Evolutionary conservation across 768 basidiomycete species (phyloP).

Genomic region (Phylloporus arenicola): DNA sequence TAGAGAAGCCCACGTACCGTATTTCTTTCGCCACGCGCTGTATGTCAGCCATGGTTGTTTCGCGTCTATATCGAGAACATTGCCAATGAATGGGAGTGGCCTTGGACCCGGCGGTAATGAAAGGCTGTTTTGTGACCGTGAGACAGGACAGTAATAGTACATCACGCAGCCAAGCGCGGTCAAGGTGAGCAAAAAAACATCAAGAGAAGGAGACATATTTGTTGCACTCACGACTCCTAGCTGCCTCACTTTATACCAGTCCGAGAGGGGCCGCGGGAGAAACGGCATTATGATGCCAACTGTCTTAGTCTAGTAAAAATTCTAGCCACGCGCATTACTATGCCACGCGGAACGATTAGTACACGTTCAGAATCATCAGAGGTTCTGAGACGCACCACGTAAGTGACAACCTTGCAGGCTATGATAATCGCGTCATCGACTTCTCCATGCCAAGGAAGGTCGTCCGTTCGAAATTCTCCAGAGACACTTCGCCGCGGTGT

Average conservation of each 20-base stretch:
- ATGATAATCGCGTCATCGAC: constrained; percentile 16
- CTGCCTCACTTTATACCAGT: constrained; percentile 15
- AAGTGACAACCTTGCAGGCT: constrained; percentile 17
- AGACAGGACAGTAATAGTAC: constrained; percentile 4
- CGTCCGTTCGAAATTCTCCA: constrained; percentile 7
- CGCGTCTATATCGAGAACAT: constrained; percentile 20
- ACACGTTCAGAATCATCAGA: constrained; percentile 10
- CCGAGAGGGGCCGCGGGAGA: background rate
- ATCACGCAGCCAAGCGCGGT: constrained; percentile 8
- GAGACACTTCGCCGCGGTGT: constrained; percentile 25
- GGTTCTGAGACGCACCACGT: constrained; percentile 18
- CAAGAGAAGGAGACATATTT: constrained; percentile 9
- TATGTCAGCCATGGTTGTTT: constrained; percentile 26
- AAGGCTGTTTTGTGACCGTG: constrained; percentile 3
- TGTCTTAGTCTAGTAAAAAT: constrained; percentile 8
- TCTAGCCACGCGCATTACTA: background rate
- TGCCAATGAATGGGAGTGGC: constrained; percentile 22
- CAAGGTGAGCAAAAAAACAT: constrained; percentile 7
- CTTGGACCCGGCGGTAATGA: constrained; percentile 22
- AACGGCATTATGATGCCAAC: constrained; percentile 4
- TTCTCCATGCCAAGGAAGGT: constrained; percentile 9
- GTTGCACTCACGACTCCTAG: background rate
- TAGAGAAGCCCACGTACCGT: constrained; percentile 13
- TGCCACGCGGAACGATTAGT: constrained; percentile 9
- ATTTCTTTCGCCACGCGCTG: constrained; percentile 24